A percentile compares a stretch with the other conserved stretches of the same genome.
These are phyloP conservation scores for Thermochaetoides thermophila DNA, from an alignment of 495 filamentous ascomycete species.

Conservation along the genomic window DNA sequence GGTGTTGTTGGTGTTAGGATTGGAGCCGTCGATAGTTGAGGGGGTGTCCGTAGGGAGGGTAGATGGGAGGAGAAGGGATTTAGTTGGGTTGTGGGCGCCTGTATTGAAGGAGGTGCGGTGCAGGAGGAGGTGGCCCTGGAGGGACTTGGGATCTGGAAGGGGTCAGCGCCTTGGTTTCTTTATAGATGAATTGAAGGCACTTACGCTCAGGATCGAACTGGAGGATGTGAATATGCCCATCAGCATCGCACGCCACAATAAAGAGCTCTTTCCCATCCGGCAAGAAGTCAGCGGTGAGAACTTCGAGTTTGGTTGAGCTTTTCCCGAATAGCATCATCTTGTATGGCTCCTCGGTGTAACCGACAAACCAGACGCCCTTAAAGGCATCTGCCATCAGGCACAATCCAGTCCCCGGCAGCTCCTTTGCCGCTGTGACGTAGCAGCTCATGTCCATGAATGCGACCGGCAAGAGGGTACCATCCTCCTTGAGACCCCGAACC, in stretches of 20 bases:
- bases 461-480: constrained; percentile 77
- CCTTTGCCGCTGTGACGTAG: constrained; percentile 70
- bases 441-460: constrained; percentile 98
- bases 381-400: constrained; percentile 74
- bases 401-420: constrained; percentile 67
- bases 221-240: constrained; percentile 71
- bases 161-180: constrained; percentile 16
- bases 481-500: constrained; percentile 90
- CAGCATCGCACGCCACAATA: constrained; percentile 69
- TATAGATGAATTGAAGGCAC: constrained; percentile 15
- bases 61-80: constrained; percentile 59
- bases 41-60: constrained; percentile 20
- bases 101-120: constrained; percentile 72
- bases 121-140: constrained; percentile 74
- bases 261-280: constrained; percentile 72
- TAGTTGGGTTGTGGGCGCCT: constrained; percentile 59
- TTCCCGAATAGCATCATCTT: constrained; percentile 91
- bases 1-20: constrained; percentile 6
- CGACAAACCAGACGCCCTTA: constrained; percentile 89
- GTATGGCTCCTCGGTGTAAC: constrained; percentile 90
- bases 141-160: constrained; percentile 70
- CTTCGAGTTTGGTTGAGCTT: constrained; percentile 55
- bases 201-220: constrained; percentile 86
- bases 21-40: constrained; percentile 11
- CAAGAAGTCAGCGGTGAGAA: constrained; percentile 73